Percentiles rank a stretch among this genome's conserved stretches.
Evolutionary conservation across 1,139 yeast species (phyloP).

Genomic region (Suhomyces yuchorum): DNA sequence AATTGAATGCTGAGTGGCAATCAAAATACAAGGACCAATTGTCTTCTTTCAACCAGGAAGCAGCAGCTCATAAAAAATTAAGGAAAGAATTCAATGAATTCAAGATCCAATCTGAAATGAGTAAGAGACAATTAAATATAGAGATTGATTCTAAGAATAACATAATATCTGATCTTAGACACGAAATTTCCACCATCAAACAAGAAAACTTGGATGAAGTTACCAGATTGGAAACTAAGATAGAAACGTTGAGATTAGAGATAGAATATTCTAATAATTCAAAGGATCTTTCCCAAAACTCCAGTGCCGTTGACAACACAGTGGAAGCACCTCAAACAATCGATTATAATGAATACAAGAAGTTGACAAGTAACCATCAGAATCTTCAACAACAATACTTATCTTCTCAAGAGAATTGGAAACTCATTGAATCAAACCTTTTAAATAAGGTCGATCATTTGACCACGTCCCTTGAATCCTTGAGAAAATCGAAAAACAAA

Average conservation of each 20-base stretch:
- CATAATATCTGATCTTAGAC: slow-evolving; percentile 28
- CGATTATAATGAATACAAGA: slow-evolving; percentile 41
- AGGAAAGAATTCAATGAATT: slow-evolving; percentile 40
- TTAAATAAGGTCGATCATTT: slow-evolving; percentile 49
- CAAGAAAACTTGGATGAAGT: slow-evolving; percentile 50
- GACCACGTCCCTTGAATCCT: slow-evolving; percentile 38
- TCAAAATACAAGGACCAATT: slow-evolving; percentile 42
- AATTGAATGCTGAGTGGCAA: slow-evolving; percentile 34
- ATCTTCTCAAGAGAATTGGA: slow-evolving; percentile 69
- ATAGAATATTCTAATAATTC: slow-evolving; percentile 22
- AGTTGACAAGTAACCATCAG: slow-evolving; percentile 46
- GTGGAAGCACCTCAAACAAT: slow-evolving; percentile 18
- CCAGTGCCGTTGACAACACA: slow-evolving; percentile 12
- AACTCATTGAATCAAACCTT: slow-evolving; percentile 57
- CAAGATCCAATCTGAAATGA: slow-evolving; percentile 42
- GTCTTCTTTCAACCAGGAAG: slow-evolving; percentile 37
- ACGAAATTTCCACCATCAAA: slow-evolving; percentile 29
- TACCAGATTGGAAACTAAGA: slow-evolving; percentile 49
- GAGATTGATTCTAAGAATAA: slow-evolving; percentile 36
- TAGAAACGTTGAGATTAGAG: slow-evolving; percentile 43
- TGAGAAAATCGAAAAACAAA: slow-evolving; percentile 37
- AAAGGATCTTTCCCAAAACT: neutral
- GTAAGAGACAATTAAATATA: slow-evolving; percentile 40
- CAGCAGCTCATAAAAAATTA: slow-evolving; percentile 29
- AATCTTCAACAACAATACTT: slow-evolving; percentile 66